Base-by-base conservation (phyloP, 352 stramenopile genomes). In the Pythium sp. region DNA sequence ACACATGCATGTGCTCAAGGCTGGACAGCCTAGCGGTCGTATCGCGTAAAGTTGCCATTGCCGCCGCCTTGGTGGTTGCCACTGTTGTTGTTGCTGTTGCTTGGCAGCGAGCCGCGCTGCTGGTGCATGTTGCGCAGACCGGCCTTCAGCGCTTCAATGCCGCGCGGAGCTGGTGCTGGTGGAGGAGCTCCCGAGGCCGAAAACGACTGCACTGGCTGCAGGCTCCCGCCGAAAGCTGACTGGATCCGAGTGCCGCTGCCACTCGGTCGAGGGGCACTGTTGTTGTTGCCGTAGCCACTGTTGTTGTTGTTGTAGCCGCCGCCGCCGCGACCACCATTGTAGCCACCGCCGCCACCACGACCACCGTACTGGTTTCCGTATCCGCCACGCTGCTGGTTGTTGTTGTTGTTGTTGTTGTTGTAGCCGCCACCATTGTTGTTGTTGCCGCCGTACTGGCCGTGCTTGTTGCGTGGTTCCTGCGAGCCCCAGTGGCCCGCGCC, bases 51-150 rank as follows among this genome's bases (percentile, higher is more conserved):
- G 32, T 80, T 67, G 47, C 58, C 43, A 28, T 64, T 53, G 22
- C 57, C 43, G 2, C 43, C 41, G 14, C 38, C 41, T 43, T 57
- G 60, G 38, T 15, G 59, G 54, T 5, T 69, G 67, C 65, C 24
- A 14, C 56, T 66, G 49, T n/a, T 72, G 61, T 30, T 55, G 58
- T 65, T 72, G 53, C 18, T 41, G 54, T 41, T 60, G 20, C 20
- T 41, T 26, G 55, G 24, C 22, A 66, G 41, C 26, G 65, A 70
- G 14, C 78, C 77, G 41, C 87, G 85, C 58, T 92, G 81, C 70
- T 92, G 83, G 58, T 95, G 87, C 85, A 95, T 95, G 77, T 83
- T 95, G 62, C 87, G 87, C 32, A 95, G 80, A 57, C 87, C 87
- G 28, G 85, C 84, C 68, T 93, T 93, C 30, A 95, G 68, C 26